phyloP scores from a whole-genome alignment of 2,329 filamentous ascomycete species.

The Trichoderma polysporum region DNA sequence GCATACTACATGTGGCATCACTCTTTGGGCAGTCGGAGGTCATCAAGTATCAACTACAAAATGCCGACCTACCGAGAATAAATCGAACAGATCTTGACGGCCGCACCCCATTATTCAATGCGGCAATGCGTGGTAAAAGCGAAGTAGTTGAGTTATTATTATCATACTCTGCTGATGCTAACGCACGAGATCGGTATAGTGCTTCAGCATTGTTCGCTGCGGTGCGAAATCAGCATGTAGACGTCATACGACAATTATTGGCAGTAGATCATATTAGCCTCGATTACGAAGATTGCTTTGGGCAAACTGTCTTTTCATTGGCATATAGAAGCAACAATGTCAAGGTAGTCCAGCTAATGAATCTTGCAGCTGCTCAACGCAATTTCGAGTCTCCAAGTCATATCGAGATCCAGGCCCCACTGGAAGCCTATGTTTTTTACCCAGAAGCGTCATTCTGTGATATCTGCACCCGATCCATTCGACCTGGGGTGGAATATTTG shows the following conservation, averaged over 20 bases:
- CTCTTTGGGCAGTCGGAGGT: background rate
- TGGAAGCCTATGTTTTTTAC: too few relatives aligned
- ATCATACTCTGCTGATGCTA: background rate
- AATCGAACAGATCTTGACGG: background rate
- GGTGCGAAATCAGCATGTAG: background rate
- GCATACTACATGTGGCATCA: background rate
- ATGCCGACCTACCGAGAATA: background rate
- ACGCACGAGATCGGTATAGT: background rate
- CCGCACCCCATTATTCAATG: background rate
- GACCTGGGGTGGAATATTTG: too few relatives aligned
- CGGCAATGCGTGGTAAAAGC: background rate
- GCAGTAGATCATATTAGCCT: background rate
- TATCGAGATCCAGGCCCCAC: too few relatives aligned
- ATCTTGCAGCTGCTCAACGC: too few relatives aligned
- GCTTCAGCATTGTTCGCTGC: background rate
- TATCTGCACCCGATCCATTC: too few relatives aligned
- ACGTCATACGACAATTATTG: background rate
- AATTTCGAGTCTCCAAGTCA: too few relatives aligned
- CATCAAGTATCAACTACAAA: background rate
- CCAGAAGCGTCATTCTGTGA: too few relatives aligned
- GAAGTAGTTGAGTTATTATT: background rate
- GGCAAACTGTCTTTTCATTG: too few relatives aligned
- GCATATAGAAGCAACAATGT: too few relatives aligned
- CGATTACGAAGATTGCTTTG: background rate
- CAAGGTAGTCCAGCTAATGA: too few relatives aligned